Evolutionary conservation across 805 yeast species (phyloP).

Genomic region (Lipomyces lipofer): DNA sequence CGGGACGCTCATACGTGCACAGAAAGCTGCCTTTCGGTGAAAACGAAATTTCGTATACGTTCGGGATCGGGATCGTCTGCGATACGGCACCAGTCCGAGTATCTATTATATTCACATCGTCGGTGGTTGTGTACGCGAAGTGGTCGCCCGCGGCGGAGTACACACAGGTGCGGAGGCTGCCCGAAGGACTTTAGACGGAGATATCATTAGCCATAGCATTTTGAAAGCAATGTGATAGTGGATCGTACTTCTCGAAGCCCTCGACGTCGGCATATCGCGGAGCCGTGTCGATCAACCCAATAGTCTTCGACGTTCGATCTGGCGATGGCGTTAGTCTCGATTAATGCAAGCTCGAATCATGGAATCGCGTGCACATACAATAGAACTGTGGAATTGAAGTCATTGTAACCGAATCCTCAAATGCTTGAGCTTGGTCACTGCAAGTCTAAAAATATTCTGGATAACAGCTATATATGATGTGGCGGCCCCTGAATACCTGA

Average conservation of each 20-base stretch:
- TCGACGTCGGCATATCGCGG: conserved; percentile 43
- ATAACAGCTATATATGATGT: too few relatives aligned
- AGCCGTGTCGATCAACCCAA: conserved; percentile 53
- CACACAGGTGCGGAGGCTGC: conserved; percentile 53
- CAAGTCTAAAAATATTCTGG: too few relatives aligned
- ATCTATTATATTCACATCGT: conserved; percentile 55
- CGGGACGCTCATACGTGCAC: conserved; percentile 88
- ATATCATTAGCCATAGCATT: too few relatives aligned
- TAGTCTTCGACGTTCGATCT: conserved; percentile 60
- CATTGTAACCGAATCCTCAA: neutral
- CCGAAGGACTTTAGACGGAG: conserved; percentile 27
- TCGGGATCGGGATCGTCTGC: conserved; percentile 55
- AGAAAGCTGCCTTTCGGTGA: conserved; percentile 85
- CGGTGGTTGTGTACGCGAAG: conserved; percentile 73
- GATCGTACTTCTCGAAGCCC: conserved; percentile 38
- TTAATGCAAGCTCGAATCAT: too few relatives aligned
- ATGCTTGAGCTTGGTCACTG: too few relatives aligned
- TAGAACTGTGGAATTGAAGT: conserved; percentile 16
- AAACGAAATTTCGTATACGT: conserved; percentile 78
- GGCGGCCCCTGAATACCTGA: too few relatives aligned
- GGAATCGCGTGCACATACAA: conserved; percentile 7
- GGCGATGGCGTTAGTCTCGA: neutral
- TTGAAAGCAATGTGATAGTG: neutral
- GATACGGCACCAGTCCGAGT: conserved; percentile 53
- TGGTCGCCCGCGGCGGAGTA: conserved; percentile 68